Base-by-base conservation (phyloP, 306 rosid genomes). In the Medicago arabica region DNA sequence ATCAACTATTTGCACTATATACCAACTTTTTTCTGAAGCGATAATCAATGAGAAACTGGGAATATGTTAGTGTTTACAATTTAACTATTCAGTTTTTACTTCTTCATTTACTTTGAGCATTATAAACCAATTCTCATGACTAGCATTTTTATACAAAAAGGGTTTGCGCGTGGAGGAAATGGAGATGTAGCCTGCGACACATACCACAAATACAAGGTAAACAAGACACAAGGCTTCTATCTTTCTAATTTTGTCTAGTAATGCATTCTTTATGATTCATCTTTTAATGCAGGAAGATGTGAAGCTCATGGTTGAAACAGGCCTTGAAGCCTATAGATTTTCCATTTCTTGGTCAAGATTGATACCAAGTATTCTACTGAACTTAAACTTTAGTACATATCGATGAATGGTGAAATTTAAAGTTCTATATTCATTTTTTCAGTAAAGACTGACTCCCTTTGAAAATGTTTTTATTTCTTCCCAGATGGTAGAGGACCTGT, bases 281-380 rank as follows among this genome's bases (percentile, higher is more conserved):
- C 18, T 12, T 13, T 6, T 39, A 3, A 74, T 85, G 83, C 83
- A 90, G 98, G 94, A 89, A 85, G 98, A 92, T 87, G 92, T 89
- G 62, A 82, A 77, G 41, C 88, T 90, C 50, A 88, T 89, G 97
- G 91, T 25, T 43, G 86, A 88, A 61, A 80, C 78, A 10, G 92
- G 97, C 64, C 83, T 90, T 51, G 92, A 90, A 0, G 94, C 90
- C 15, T 89, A 82, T 51, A 87, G 94, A 82, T 87, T 92, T 83
- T 90, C 98, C 72, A 90, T 90, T 75, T 92, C 98, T 41, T 90
- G 96, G 94, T 92, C 96, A 2, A 86, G 98, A 83, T 87, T 90
- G n/a, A 87, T 92, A 49, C 94, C 96, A 79, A 82, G 94, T 90
- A 86, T 55, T 36, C 7, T 28, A 18, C 67, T 72, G 0, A 60